phyloP scores from a whole-genome alignment of 164 flowering plant species.

The Taxillus chinensis region DNA sequence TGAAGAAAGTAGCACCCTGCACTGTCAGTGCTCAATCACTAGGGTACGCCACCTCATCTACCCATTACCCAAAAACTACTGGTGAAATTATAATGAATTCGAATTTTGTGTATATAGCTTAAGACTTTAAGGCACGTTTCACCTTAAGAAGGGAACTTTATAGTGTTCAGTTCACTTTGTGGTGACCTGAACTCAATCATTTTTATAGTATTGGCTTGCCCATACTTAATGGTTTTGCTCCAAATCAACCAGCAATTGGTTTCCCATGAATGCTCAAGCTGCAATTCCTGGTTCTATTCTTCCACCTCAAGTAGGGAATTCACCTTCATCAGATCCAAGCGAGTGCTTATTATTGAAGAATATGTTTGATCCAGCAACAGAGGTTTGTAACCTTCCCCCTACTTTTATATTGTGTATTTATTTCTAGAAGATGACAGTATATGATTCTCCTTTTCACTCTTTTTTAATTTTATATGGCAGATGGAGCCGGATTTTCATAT shows the following conservation, averaged over 20 bases:
- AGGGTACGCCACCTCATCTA: too few species aligned
- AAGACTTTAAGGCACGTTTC: too few species aligned
- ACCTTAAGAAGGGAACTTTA: too few species aligned
- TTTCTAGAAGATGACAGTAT: not conserved
- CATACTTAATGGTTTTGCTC: conserved; percentile 46
- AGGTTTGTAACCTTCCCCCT: conserved; percentile 36
- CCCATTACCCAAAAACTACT: too few species aligned
- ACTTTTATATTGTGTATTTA: conserved; percentile 2
- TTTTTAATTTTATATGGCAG: conserved; percentile 37
- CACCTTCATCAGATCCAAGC: conserved; percentile 45
- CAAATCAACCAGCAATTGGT: conserved; percentile 29
- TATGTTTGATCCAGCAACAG: conserved; percentile 87
- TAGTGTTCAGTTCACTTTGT: too few species aligned
- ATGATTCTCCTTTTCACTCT: too few species aligned
- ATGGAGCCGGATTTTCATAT: conserved; percentile 75
- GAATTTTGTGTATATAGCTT: too few species aligned
- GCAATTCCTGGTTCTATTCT: conserved; percentile 29
- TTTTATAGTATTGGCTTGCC: conserved; percentile 69
- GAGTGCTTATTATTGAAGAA: conserved; percentile 71
- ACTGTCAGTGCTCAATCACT: too few species aligned
- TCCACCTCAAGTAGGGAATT: conserved; percentile 22
- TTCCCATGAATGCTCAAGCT: conserved; percentile 40
- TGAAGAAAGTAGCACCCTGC: too few species aligned
- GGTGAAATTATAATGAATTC: too few species aligned
- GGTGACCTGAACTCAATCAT: too few species aligned